Evolutionary conservation across 2,329 filamentous ascomycete genomes (phyloP).

Genomic region (Diplodia scrobiculata): DNA sequence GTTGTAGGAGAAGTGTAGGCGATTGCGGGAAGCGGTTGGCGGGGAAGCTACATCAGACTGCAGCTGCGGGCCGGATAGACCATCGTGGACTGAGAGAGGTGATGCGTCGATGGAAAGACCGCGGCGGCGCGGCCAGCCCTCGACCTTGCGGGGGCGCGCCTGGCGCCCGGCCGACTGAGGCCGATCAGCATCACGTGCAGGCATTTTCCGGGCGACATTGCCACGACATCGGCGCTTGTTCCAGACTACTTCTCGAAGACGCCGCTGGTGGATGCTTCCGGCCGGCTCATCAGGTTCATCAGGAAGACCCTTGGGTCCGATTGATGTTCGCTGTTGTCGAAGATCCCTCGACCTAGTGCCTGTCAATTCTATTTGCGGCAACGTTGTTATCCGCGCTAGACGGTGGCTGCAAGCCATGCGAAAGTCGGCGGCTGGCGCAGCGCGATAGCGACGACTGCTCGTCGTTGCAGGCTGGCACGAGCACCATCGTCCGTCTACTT

Average conservation of each 20-base stretch:
- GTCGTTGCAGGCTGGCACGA: background rate
- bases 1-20: constrained; percentile 28
- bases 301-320: background rate
- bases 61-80: constrained; percentile 10
- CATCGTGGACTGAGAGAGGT: constrained; percentile 23
- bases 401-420: background rate
- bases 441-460: background rate
- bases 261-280: background rate
- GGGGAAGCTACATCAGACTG: constrained; percentile 24
- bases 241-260: background rate
- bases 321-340: background rate
- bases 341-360: background rate
- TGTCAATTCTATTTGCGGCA: background rate
- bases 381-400: background rate
- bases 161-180: background rate
- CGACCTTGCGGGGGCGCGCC: constrained; percentile 14
- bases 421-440: background rate
- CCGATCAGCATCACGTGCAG: constrained; percentile 6
- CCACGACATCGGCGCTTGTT: constrained; percentile 12
- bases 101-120: constrained; percentile 14
- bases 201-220: background rate
- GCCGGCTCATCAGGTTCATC: background rate
- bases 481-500: background rate
- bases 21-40: constrained; percentile 14
- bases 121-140: constrained; percentile 1